Percentiles rank a stretch among this genome's conserved stretches.
Evolutionary conservation across 208 protist genomes (phyloP).

Genomic region (Acanthamoeba castellanii): DNA sequence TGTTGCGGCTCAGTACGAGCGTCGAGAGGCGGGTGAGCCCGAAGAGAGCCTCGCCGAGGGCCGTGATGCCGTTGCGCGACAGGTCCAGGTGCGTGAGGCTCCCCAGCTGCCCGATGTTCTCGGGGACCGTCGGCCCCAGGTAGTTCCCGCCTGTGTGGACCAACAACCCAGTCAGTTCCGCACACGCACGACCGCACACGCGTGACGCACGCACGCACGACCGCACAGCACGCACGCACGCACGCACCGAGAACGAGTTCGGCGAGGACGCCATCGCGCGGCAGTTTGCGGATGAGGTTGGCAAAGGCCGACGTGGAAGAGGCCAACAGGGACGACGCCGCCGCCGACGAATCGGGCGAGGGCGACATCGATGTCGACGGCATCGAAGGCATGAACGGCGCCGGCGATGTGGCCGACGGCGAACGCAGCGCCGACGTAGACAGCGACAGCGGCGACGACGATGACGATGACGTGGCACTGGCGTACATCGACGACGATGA

Average conservation of each 20-base stretch:
- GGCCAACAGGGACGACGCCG: not conserved
- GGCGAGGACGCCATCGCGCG: not conserved
- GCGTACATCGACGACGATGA: not conserved
- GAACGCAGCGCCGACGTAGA: not conserved
- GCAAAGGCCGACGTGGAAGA: not conserved
- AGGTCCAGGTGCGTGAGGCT: not conserved
- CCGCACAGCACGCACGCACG: not conserved
- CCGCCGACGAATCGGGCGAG: too few species aligned
- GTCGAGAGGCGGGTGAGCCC: constrained; percentile 8
- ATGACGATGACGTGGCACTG: not conserved
- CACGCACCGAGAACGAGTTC: not conserved
- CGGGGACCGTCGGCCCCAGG: not conserved
- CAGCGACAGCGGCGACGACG: not conserved
- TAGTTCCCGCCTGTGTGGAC: not conserved
- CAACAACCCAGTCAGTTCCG: not conserved
- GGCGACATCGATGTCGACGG: too few species aligned
- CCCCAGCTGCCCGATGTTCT: not conserved
- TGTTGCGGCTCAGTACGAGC: constrained; percentile 30
- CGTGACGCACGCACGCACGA: not conserved
- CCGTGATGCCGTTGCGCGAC: not conserved
- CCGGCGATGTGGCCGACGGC: too few species aligned
- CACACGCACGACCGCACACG: not conserved
- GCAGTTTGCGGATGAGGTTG: not conserved
- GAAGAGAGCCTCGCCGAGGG: not conserved
- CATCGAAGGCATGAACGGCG: too few species aligned